A percentile compares a stretch with the other conserved stretches of the same genome.
Evolutionary conservation across 2,329 filamentous ascomycete genomes (phyloP).

Genomic region (Amesomyces nigricolor): DNA sequence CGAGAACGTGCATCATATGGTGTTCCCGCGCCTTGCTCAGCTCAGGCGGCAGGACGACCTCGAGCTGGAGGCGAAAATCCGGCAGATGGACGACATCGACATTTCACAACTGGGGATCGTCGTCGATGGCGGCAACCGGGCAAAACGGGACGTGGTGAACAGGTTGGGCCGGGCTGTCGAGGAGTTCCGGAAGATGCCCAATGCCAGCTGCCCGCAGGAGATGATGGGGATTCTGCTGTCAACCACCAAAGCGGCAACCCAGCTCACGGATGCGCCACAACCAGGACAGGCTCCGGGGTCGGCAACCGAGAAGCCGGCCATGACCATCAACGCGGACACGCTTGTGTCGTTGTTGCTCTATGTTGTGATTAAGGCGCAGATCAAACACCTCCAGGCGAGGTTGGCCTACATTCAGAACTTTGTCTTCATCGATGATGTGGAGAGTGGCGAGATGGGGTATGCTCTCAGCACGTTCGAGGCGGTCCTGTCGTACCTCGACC

Average conservation of each 20-base stretch:
- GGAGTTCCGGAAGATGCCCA: slow-evolving; percentile 79
- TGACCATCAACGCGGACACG: slow-evolving; percentile 76
- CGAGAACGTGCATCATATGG: slow-evolving; percentile 83
- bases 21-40: slow-evolving; percentile 77
- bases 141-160: slow-evolving; percentile 74
- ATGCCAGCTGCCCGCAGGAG: slow-evolving; percentile 74
- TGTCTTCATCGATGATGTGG: slow-evolving; percentile 96
- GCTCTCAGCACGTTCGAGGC: slow-evolving; percentile 94
- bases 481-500: slow-evolving; percentile 79
- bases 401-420: slow-evolving; percentile 95
- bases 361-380: slow-evolving; percentile 85
- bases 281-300: slow-evolving; percentile 27
- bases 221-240: slow-evolving; percentile 78
- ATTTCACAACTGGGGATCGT: slow-evolving; percentile 89
- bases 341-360: slow-evolving; percentile 86
- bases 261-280: slow-evolving; percentile 49
- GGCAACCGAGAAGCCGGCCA: slow-evolving; percentile 47
- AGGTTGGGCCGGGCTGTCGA: slow-evolving; percentile 75
- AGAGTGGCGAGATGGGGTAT: slow-evolving; percentile 93
- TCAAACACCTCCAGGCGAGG: slow-evolving; percentile 80
- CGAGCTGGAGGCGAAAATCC: slow-evolving; percentile 82
- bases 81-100: slow-evolving; percentile 89
- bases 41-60: slow-evolving; percentile 77
- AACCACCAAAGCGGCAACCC: slow-evolving; percentile 79
- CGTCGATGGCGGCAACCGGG: slow-evolving; percentile 70